Evolutionary conservation across 768 basidiomycete genomes (phyloP).

Genomic region (Lanmaoa pseudosensibilis): DNA sequence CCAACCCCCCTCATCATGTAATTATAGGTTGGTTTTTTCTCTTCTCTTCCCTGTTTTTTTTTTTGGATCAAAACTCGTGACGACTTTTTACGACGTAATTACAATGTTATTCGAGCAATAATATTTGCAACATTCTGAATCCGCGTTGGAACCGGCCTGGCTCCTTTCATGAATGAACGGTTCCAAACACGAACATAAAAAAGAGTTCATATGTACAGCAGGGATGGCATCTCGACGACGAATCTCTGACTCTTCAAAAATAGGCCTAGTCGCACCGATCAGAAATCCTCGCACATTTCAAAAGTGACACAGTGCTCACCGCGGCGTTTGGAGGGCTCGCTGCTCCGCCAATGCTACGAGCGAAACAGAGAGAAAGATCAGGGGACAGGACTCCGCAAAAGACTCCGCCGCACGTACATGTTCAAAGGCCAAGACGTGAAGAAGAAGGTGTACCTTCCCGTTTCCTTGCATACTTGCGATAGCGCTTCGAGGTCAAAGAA

Average conservation of each 20-base stretch:
- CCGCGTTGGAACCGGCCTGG: background rate
- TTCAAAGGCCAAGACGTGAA: slow-evolving; percentile 75
- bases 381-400: background rate
- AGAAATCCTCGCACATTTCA: background rate
- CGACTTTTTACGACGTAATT: slow-evolving; percentile 32
- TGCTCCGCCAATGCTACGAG: slow-evolving; percentile 56
- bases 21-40: slow-evolving; percentile 22
- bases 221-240: background rate
- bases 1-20: slow-evolving; percentile 26
- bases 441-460: slow-evolving; percentile 69
- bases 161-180: background rate
- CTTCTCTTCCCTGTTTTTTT: background rate
- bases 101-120: slow-evolving; percentile 20
- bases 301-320: slow-evolving; percentile 41
- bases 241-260: slow-evolving; percentile 18
- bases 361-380: background rate
- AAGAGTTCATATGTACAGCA: background rate
- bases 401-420: slow-evolving; percentile 44
- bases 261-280: slow-evolving; percentile 22
- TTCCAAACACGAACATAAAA: background rate
- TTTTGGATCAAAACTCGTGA: slow-evolving; percentile 12
- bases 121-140: slow-evolving; percentile 10
- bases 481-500: slow-evolving; percentile 71
- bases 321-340: slow-evolving; percentile 74
- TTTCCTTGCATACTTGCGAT: slow-evolving; percentile 53